These are phyloP conservation scores for Torulaspora franciscae DNA, from an alignment of 805 yeast species.

Conservation along the genomic window DNA sequence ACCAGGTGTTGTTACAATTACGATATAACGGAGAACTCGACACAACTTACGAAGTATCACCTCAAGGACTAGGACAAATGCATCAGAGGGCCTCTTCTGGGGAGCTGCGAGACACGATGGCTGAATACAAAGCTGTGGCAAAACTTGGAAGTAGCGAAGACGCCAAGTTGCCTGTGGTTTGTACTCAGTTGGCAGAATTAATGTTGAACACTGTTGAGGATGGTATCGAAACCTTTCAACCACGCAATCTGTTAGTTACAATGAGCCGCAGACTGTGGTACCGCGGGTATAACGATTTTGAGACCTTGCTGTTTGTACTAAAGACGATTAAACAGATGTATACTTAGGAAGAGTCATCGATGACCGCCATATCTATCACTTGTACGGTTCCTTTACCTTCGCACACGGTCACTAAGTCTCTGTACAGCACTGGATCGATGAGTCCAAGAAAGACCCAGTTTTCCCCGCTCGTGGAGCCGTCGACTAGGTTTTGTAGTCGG, in stretches of 20 bases:
- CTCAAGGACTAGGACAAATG: slow-evolving; percentile 23
- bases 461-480: slow-evolving; percentile 42
- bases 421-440: slow-evolving; percentile 81
- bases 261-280: slow-evolving; percentile 46
- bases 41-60: slow-evolving; percentile 43
- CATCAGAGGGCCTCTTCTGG: slow-evolving; percentile 3
- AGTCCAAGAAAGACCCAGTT: slow-evolving; percentile 56
- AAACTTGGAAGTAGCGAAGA: slow-evolving; percentile 47
- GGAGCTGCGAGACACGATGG: slow-evolving; percentile 26
- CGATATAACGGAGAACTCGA: slow-evolving; percentile 38
- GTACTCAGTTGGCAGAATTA: slow-evolving; percentile 39
- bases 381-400: slow-evolving; percentile 57
- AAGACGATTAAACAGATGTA: slow-evolving; percentile 33
- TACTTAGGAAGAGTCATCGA: slow-evolving; percentile 43
- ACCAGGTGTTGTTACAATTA: slow-evolving; percentile 27
- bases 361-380: slow-evolving; percentile 83
- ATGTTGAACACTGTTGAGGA: slow-evolving; percentile 21
- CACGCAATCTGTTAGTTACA: slow-evolving; percentile 37
- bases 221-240: slow-evolving; percentile 5
- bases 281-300: slow-evolving; percentile 40
- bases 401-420: slow-evolving; percentile 60
- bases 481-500: slow-evolving; percentile 41
- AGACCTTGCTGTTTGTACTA: slow-evolving; percentile 42
- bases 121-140: slow-evolving; percentile 43
- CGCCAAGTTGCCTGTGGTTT: slow-evolving; percentile 45